A percentile compares a stretch with the other conserved stretches of the same genome.
Evolutionary conservation across 257 asterid genomes (phyloP).

Genomic region (Nicotiana obtusifolia): DNA sequence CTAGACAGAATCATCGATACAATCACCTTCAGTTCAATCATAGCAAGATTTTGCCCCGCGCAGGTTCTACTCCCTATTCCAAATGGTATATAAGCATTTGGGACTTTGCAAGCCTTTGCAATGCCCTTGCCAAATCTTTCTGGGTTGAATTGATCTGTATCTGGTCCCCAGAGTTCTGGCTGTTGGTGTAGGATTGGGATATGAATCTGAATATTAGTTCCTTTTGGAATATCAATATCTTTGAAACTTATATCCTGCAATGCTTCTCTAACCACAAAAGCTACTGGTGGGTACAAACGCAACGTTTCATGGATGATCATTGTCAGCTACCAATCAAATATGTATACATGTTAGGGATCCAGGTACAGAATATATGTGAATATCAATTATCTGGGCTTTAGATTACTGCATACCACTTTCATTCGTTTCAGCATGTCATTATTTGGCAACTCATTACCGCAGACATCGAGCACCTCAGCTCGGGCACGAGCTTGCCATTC

Average conservation of each 20-base stretch:
- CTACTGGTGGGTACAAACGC: constrained; percentile 68
- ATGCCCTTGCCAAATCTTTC: constrained; percentile 56
- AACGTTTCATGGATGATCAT: constrained; percentile 64
- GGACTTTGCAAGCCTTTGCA: constrained; percentile 53
- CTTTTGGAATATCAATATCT: constrained; percentile 48
- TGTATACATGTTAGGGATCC: neutral
- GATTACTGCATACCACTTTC: constrained; percentile 46
- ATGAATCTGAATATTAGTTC: constrained; percentile 49
- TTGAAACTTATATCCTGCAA: constrained; percentile 44
- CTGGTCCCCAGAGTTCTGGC: constrained; percentile 49
- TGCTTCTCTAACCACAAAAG: constrained; percentile 58
- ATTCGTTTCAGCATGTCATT: constrained; percentile 49
- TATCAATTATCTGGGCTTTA: neutral
- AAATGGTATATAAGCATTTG: constrained; percentile 70
- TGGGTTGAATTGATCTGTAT: constrained; percentile 48
- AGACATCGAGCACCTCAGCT: constrained; percentile 52
- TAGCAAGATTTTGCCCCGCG: constrained; percentile 62
- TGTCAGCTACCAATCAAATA: constrained; percentile 36
- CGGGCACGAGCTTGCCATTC: constrained; percentile 77
- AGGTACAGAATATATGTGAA: neutral
- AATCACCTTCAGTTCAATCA: constrained; percentile 66
- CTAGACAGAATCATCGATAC: constrained; percentile 45
- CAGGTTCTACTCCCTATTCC: constrained; percentile 60
- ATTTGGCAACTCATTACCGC: constrained; percentile 40
- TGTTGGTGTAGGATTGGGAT: constrained; percentile 48